A percentile compares a stretch with the other conserved stretches of the same genome.
Evolutionary conservation across 768 basidiomycete genomes (phyloP).

Genomic region (Imleria badia): DNA sequence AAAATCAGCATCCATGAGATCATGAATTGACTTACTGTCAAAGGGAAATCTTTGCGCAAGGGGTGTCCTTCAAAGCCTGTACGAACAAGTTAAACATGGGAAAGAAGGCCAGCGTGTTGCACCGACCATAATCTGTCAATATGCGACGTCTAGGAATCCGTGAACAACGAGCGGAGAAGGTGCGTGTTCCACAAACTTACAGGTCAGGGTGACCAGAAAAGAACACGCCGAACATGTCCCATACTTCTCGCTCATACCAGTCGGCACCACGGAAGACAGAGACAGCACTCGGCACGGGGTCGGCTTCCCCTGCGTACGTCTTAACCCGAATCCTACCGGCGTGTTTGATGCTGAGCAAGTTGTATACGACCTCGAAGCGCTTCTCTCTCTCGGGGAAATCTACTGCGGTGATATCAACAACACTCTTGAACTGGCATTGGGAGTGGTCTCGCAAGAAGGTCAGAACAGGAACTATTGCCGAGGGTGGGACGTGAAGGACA

Average conservation of each 20-base stretch:
- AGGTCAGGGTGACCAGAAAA: conserved; percentile 96
- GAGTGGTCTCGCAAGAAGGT: conserved; percentile 94
- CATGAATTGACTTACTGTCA: conserved; percentile 62
- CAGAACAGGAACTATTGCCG: conserved; percentile 78
- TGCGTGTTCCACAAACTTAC: conserved; percentile 45
- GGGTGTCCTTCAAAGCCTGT: conserved; percentile 96
- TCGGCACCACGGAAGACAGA: conserved; percentile 88
- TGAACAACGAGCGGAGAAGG: conserved; percentile 14
- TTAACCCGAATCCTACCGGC: conserved; percentile 92
- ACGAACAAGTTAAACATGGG: background rate
- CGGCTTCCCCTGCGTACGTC: conserved; percentile 93
- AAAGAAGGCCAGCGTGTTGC: background rate
- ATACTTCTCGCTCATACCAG: conserved; percentile 98
- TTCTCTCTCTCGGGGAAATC: conserved; percentile 93
- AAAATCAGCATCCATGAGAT: background rate
- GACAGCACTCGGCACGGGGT: conserved; percentile 81
- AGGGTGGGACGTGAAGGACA: conserved; percentile 82
- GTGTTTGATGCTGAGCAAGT: conserved; percentile 78
- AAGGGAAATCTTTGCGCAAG: conserved; percentile 95
- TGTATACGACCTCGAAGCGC: conserved; percentile 96
- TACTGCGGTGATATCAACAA: conserved; percentile 93
- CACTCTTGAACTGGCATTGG: conserved; percentile 89
- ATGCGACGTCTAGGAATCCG: conserved; percentile 74
- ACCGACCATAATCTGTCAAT: conserved; percentile 91
- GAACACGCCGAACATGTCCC: conserved; percentile 97